These are phyloP conservation scores for Austroboletus olivaceoglutinosus DNA, from an alignment of 1,284 basidiomycete genomes.

Conservation along the genomic window DNA sequence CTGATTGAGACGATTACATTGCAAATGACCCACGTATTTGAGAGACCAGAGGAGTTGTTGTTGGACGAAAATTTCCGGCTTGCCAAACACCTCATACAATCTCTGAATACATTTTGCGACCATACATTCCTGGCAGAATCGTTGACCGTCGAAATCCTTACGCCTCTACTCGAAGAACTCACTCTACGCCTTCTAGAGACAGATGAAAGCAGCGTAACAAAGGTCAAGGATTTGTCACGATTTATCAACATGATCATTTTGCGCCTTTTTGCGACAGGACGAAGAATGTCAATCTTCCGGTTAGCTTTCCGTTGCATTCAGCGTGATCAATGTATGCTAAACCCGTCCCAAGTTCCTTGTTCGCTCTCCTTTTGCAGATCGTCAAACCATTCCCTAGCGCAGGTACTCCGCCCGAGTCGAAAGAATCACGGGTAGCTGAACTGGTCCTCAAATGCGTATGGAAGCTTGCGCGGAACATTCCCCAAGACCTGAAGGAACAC, in stretches of 20 bases:
- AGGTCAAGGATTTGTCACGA: constrained; percentile 85
- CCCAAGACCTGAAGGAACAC: constrained; percentile 82
- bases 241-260: constrained; percentile 99
- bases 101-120: constrained; percentile 89
- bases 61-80: constrained; percentile 81
- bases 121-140: constrained; percentile 80
- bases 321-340: constrained; percentile 5
- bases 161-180: constrained; percentile 80
- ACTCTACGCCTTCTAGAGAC: constrained; percentile 89
- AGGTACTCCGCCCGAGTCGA: constrained; percentile 65
- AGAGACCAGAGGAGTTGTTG: constrained; percentile 69
- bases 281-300: constrained; percentile 92
- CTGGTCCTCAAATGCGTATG: constrained; percentile 97
- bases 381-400: constrained; percentile 81
- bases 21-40: constrained; percentile 88
- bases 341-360: constrained; percentile 56
- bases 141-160: constrained; percentile 75
- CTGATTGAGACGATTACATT: constrained; percentile 84
- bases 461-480: constrained; percentile 95
- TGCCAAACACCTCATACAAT: constrained; percentile 95
- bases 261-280: constrained; percentile 87
- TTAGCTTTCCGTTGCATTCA: constrained; percentile 38
- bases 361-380: constrained; percentile 83
- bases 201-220: constrained; percentile 74
- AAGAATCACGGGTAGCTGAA: constrained; percentile 90